Conservation (phyloP, 768 basidiomycete genomes). For the Rhizopogon roseolus region DNA sequence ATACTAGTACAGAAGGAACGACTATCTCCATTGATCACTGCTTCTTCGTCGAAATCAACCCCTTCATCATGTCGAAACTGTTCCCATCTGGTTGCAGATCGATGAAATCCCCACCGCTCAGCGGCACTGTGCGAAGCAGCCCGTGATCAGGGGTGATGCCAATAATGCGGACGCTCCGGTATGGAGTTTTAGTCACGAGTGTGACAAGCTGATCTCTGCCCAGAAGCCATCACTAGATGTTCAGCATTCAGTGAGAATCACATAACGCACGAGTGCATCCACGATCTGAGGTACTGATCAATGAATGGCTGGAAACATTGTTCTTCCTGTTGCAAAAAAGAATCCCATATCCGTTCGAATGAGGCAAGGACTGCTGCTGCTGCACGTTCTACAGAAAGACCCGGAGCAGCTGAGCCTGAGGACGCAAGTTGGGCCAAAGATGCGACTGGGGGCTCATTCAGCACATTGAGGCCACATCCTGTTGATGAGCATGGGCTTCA, state of each 20-base stretch:
- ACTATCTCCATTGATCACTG: background rate
- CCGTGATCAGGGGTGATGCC: slow-evolving; percentile 90
- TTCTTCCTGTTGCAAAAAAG: slow-evolving; percentile 48
- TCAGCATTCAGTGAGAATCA: slow-evolving; percentile 14
- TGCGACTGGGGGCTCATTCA: slow-evolving; percentile 76
- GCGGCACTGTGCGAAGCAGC: slow-evolving; percentile 71
- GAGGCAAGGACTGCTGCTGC: slow-evolving; percentile 68
- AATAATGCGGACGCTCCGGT: slow-evolving; percentile 64
- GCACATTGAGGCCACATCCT: slow-evolving; percentile 90
- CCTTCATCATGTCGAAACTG: slow-evolving; percentile 92
- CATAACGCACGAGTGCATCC: slow-evolving; percentile 89
- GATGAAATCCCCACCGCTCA: slow-evolving; percentile 44
- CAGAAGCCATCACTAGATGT: slow-evolving; percentile 2
- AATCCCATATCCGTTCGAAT: slow-evolving; percentile 77
- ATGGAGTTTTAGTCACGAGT: slow-evolving; percentile 71
- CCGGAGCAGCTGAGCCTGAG: background rate
- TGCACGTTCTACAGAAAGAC: slow-evolving; percentile 66
- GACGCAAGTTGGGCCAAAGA: slow-evolving; percentile 66
- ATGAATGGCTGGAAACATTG: slow-evolving; percentile 80
- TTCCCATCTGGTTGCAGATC: slow-evolving; percentile 97
- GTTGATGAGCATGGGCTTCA: slow-evolving; percentile 2
- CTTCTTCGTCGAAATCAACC: slow-evolving; percentile 50
- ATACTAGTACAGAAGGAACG: no score
- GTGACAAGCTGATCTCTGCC: slow-evolving; percentile 78
- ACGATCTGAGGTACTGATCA: slow-evolving; percentile 69